These are phyloP conservation scores for Peterozyma xylosa DNA, from an alignment of 805 yeast genomes.

Conservation along the genomic window DNA sequence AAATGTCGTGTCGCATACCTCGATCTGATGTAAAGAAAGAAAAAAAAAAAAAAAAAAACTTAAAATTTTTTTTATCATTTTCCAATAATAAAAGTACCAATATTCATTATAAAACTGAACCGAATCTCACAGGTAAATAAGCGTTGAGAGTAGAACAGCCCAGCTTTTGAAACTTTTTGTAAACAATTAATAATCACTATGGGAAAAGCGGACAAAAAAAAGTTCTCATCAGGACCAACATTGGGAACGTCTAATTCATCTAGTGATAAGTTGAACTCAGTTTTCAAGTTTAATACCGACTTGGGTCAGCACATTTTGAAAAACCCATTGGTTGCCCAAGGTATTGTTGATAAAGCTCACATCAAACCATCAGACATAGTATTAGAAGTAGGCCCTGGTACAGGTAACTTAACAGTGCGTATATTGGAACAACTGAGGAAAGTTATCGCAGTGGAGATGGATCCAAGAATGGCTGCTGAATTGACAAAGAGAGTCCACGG, in stretches of 20 bases:
- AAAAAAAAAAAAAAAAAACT: too few species aligned
- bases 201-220: slow-evolving; percentile 63
- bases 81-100: too few species aligned
- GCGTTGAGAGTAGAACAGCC: too few species aligned
- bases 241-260: slow-evolving; percentile 57
- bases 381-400: slow-evolving; percentile 98
- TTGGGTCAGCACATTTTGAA: slow-evolving; percentile 95
- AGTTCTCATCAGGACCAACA: slow-evolving; percentile 34
- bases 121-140: too few species aligned
- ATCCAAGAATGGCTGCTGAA: slow-evolving; percentile 99
- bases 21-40: neutral
- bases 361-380: slow-evolving; percentile 90
- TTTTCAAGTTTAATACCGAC: slow-evolving; percentile 94
- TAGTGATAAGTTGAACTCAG: slow-evolving; percentile 66
- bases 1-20: too few species aligned
- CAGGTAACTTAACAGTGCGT: slow-evolving; percentile 92
- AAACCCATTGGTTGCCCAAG: slow-evolving; percentile 95
- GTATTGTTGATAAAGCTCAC: slow-evolving; percentile 94
- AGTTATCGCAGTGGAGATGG: slow-evolving; percentile 97
- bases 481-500: slow-evolving; percentile 96
- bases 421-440: slow-evolving; percentile 88
- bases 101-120: too few species aligned
- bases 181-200: slow-evolving; percentile 18
- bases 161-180: slow-evolving; percentile 1
- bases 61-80: too few species aligned